phyloP scores from a whole-genome alignment of 2,329 filamentous ascomycete species.

The Apiospora pterosperma region DNA sequence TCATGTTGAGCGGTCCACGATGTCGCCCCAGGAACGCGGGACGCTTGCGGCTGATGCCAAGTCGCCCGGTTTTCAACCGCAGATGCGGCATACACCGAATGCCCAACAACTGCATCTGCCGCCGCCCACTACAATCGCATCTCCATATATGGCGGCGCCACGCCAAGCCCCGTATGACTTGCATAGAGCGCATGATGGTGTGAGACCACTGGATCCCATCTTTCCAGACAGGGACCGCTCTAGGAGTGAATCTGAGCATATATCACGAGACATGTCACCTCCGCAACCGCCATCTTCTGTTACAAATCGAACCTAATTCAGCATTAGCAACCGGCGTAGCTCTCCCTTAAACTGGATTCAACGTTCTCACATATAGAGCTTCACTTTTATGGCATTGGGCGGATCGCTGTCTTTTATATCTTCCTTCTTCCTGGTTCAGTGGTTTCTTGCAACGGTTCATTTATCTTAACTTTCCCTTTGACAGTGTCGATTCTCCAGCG shows the following conservation, averaged over 20 bases:
- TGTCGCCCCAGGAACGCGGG: constrained; percentile 25
- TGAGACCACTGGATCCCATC: constrained; percentile 24
- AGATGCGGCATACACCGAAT: constrained; percentile 20
- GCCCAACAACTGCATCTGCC: constrained; percentile 21
- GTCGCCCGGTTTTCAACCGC: constrained; percentile 23
- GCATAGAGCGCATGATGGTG: constrained; percentile 8
- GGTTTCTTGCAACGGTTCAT: no score
- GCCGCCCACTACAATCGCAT: constrained; percentile 16
- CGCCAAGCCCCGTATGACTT: constrained; percentile 20
- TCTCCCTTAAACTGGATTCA: neutral
- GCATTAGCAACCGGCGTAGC: neutral
- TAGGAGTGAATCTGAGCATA: constrained; percentile 24
- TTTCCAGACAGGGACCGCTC: constrained; percentile 29
- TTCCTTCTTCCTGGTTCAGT: neutral
- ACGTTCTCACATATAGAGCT: neutral
- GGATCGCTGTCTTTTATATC: neutral
- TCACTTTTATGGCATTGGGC: neutral
- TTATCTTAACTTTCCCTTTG: neutral
- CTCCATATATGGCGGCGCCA: constrained; percentile 21
- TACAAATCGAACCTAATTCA: neutral
- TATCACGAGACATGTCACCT: constrained; percentile 8
- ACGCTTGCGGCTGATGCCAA: constrained; percentile 18
- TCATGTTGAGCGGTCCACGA: constrained; percentile 24
- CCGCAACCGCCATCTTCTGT: neutral
- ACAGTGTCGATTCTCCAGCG: neutral